Conservation (phyloP, 192 early-diverging fungal genomes). For the Coemansia sp. region DNA sequence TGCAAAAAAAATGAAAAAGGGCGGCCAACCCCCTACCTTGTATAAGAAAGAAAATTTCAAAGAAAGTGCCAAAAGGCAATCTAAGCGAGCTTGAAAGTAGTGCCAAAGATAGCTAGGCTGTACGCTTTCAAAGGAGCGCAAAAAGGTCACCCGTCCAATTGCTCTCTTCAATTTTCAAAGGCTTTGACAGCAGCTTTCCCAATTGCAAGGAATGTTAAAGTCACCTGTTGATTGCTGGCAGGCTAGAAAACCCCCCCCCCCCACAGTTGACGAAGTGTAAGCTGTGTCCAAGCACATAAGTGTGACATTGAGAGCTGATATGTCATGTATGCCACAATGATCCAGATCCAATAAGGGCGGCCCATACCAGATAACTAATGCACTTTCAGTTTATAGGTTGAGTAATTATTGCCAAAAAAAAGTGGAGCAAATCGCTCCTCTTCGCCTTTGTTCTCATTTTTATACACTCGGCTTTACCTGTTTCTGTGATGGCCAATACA, state of each 20-base stretch:
- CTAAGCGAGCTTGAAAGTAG: background rate
- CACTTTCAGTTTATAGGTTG: background rate
- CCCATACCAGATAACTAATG: background rate
- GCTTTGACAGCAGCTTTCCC: background rate
- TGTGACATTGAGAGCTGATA: too few species aligned
- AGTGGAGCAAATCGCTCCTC: background rate
- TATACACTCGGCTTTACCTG: background rate
- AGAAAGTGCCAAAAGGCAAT: background rate
- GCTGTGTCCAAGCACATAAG: too few species aligned
- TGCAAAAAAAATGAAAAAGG: background rate
- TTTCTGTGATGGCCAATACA: slow-evolving; percentile 29
- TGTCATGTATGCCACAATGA: background rate
- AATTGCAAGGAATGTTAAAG: background rate
- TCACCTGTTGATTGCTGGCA: too few species aligned
- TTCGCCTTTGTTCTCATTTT: background rate
- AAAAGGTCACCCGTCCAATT: background rate
- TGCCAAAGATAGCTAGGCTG: background rate
- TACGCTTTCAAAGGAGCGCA: background rate
- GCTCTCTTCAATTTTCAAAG: background rate
- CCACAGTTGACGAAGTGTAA: background rate
- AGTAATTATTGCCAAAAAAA: background rate
- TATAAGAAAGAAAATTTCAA: too few species aligned
- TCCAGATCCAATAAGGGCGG: background rate
- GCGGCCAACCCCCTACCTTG: background rate
- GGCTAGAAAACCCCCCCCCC: background rate